Evolutionary conservation across 768 basidiomycete species (phyloP), one percentile per base, ranked within the genome.

Genomic region (Lentinula raphanica): DNA sequence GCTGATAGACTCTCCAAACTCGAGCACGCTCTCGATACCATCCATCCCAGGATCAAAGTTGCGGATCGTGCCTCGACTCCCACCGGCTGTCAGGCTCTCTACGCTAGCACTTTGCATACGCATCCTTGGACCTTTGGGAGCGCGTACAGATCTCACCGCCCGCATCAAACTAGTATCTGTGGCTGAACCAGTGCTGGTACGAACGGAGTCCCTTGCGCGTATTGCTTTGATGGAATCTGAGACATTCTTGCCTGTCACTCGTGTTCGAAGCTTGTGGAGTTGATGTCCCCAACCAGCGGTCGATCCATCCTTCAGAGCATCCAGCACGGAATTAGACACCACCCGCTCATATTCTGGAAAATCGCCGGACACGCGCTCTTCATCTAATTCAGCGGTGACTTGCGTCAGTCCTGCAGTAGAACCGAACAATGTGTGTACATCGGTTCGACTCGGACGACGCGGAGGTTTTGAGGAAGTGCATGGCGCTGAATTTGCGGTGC

Each of bases 101-200:
- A 36, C 51, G n/a, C 51, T 53, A 21, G 25, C 51, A 27, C 51
- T 53, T 12, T 53, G 51, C 51, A 53, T 36, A 21, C 51, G 51
- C 51, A 53, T 53, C 27, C 51, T 39, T 25, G 51, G 51, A 36
- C 51, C 51, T 36, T 36, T 32, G 3, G 51, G 51, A 13, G 27
- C 51, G 25, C 36, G 32, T 17, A 27, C n/a, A 17, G 51, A 35
- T 39, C 51, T 35, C 9, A 53, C 28, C 4, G 51, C 51, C 36
- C 38, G 19, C n/a, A 53, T 39, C 17, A 36, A 53, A 36, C 23
- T 53, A 35, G 13, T 35, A 39, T 32, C 23, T n/a, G 51, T 53
- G 12, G 21, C n/a, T 23, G 51, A 39, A 21, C 21, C 51, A 2
- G 32, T 50, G 27, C 51, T 53, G 8, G 51, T 39, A 11, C 51